Base-by-base conservation (phyloP, 139 green algal genomes). In the Chlorella sp. region DNA sequence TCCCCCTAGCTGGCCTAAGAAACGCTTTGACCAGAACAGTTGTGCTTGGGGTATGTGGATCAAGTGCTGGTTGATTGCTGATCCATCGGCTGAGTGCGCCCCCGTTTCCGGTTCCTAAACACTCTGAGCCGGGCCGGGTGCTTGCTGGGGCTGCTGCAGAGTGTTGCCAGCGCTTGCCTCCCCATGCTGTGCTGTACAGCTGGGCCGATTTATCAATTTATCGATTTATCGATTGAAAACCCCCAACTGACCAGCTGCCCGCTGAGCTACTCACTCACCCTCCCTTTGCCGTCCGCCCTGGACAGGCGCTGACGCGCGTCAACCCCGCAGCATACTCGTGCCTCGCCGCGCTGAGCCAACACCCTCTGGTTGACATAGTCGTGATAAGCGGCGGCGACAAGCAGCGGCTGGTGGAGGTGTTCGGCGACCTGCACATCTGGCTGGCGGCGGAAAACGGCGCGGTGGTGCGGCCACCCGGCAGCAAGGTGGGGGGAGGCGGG, bases 381-480 rank as follows among this genome's bases (percentile, higher is more conserved):
- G 65, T 84, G 65, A 96, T 99, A 89, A 95, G 85, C 77, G 95
- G 96, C 75, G 90, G 82, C 24, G 88, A 90, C 70, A 89, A 90
- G 76, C 79, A 81, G 56, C 93, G 94, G 86, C 89, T 99, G 82
- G 93, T 97, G 70, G 94, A 98, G 84, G 89, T 92, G 0, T 98
- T 99, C 86, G 92, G 86, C 5, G 70, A 91, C 41, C 87, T 98
- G 79, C 72, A 80, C 46, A 87, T 98, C 69, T 99, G 96, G 97
- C 93, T 99, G 81, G 96, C 96, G 24, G 97, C 97, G 16, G 97
- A 99, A 89, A 99, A 99, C 85, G 97, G 97, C 16, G 92, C 97
- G 20, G 98, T 98, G 86, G 89, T 99, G 80, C 89, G 92, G 20
- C 91, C 94, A 58, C 91, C 92, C 54, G 44, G 73, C 81, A 26